phyloP scores from a whole-genome alignment of 805 yeast species.

The Lipomyces oligophaga region DNA sequence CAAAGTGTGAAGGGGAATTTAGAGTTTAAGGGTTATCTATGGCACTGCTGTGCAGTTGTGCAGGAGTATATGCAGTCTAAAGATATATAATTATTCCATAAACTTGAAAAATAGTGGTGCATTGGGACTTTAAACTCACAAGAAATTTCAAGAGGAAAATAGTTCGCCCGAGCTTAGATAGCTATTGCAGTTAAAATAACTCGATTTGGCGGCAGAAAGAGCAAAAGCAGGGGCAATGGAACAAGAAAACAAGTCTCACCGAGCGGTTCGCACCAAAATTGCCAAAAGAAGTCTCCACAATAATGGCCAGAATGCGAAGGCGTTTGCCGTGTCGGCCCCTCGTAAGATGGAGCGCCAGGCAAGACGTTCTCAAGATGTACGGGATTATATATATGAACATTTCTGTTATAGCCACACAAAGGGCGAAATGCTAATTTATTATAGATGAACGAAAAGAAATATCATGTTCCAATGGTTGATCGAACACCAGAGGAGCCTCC shows the following conservation, averaged over 20 bases:
- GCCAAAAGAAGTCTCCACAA: slow-evolving; percentile 49
- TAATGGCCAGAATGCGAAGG: slow-evolving; percentile 73
- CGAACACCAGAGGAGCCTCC: slow-evolving; percentile 97
- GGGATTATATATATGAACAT: not conserved
- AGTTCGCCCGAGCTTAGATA: not conserved
- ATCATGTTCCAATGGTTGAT: slow-evolving; percentile 97
- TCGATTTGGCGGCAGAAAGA: too few relatives aligned
- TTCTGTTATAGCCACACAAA: not conserved
- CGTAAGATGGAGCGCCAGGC: slow-evolving; percentile 82
- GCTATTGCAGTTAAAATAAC: too few relatives aligned
- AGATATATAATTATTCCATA: not conserved
- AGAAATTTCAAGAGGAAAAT: not conserved
- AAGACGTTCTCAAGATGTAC: slow-evolving; percentile 70
- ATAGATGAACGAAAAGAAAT: slow-evolving; percentile 63
- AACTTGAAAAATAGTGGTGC: slow-evolving; percentile 6
- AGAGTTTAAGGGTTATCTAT: too few relatives aligned
- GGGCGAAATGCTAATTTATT: not conserved
- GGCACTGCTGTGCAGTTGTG: too few relatives aligned
- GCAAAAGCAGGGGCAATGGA: too few relatives aligned
- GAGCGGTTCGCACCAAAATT: slow-evolving; percentile 43
- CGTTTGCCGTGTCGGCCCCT: slow-evolving; percentile 79
- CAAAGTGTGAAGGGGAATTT: too few relatives aligned
- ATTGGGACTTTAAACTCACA: slow-evolving; percentile 8
- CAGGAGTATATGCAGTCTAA: slow-evolving; percentile 1
- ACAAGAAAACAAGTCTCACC: slow-evolving; percentile 79